Evolutionary conservation across 306 rosid genomes (phyloP).

Genomic region (Casuarina glauca): DNA sequence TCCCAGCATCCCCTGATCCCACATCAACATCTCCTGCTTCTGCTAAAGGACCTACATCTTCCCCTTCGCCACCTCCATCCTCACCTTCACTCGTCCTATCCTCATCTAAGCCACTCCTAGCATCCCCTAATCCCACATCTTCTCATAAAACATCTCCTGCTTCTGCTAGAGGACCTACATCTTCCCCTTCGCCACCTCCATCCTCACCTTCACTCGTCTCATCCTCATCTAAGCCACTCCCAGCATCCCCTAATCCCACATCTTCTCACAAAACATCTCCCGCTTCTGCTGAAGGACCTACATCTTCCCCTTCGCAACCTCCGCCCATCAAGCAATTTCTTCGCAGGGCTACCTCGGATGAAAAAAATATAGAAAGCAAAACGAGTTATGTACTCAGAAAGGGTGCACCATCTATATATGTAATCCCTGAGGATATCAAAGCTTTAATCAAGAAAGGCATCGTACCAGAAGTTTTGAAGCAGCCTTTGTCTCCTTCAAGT

Average conservation of each 20-base stretch:
- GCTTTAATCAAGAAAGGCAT: conserved; percentile 32
- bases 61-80: neutral
- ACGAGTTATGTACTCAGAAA: conserved; percentile 11
- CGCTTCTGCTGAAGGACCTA: neutral
- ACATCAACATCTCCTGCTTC: neutral
- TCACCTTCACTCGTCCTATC: neutral
- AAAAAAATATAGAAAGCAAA: neutral
- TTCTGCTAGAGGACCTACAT: neutral
- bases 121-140: neutral
- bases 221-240: neutral
- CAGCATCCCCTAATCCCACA: neutral
- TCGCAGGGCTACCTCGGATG: neutral
- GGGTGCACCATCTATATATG: conserved; percentile 13
- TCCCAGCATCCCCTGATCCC: neutral
- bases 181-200: neutral
- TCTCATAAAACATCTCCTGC: neutral
- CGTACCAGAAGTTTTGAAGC: conserved; percentile 27
- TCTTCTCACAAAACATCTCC: neutral
- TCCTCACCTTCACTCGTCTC: neutral
- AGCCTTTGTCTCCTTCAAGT: conserved; percentile 26
- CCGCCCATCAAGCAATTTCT: conserved; percentile 5
- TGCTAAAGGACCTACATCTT: neutral
- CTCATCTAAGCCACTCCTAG: neutral
- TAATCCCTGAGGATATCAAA: conserved; percentile 24
- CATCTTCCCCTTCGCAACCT: neutral